These are phyloP conservation scores for Oryza longistaminata DNA, from an alignment of 176 grass and related monocot genomes.

Conservation along the genomic window DNA sequence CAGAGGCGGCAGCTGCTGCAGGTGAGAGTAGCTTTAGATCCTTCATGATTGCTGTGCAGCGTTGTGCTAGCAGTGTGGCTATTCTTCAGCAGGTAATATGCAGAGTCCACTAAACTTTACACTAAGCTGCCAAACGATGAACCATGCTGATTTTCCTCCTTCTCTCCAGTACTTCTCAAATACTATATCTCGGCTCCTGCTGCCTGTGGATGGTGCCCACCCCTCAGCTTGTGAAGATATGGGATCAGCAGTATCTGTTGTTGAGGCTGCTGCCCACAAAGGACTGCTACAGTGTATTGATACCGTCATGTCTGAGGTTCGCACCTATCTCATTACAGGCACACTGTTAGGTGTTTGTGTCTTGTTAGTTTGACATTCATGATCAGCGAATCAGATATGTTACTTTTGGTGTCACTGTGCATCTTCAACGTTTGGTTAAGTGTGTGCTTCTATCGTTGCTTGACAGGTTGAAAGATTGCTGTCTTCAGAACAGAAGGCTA, in stretches of 20 bases:
- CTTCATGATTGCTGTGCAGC: constrained; percentile 96
- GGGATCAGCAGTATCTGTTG: constrained; percentile 87
- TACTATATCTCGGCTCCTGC: constrained; percentile 85
- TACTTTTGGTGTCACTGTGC: constrained; percentile 1
- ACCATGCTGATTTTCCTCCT: constrained; percentile 23
- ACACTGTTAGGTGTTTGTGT: constrained; percentile 15
- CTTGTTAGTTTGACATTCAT: constrained; percentile 13
- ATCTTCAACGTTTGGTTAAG: constrained; percentile 28
- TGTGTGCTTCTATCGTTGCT: constrained; percentile 5
- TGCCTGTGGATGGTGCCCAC: constrained; percentile 91
- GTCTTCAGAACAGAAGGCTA: constrained; percentile 90
- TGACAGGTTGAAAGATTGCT: constrained; percentile 92
- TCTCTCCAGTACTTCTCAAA: constrained; percentile 85
- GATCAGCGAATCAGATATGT: background rate
- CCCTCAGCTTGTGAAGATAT: constrained; percentile 91
- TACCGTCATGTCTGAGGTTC: constrained; percentile 96
- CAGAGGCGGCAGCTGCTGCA: constrained; percentile 77
- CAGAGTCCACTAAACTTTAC: constrained; percentile 26
- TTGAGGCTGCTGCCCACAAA: constrained; percentile 94
- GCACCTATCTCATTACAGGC: background rate
- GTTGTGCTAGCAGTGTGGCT: constrained; percentile 90
- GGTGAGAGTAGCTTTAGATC: constrained; percentile 94
- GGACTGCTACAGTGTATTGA: constrained; percentile 95
- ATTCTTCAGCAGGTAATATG: constrained; percentile 93
- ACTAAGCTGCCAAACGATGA: constrained; percentile 34